Conservation (phyloP, 108 stramenopile species). For the Chaetoceros muelleri region DNA sequence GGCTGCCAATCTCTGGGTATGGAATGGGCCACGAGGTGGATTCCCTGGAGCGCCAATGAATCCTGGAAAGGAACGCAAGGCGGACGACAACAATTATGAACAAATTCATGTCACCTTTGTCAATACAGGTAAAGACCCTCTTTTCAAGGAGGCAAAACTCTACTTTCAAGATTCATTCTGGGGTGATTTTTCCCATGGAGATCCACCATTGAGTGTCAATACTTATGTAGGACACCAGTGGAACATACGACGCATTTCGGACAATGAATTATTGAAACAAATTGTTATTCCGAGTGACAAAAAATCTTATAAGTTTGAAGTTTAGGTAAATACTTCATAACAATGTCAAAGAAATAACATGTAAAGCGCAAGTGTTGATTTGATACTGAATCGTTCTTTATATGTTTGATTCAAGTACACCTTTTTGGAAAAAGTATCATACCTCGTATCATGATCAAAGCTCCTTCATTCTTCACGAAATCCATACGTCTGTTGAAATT, state of each 20-base stretch:
- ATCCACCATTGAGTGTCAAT: constrained; percentile 47
- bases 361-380: neutral
- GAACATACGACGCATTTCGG: constrained; percentile 26
- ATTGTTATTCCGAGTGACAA: neutral
- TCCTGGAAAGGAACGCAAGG: constrained; percentile 18
- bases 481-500: constrained; percentile 71
- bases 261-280: neutral
- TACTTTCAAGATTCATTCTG: constrained; percentile 67
- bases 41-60: constrained; percentile 21
- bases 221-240: constrained; percentile 69
- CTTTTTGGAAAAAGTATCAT: too few relatives aligned
- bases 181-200: constrained; percentile 50
- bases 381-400: neutral
- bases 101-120: constrained; percentile 43
- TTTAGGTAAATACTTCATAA: too few relatives aligned
- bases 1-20: constrained; percentile 73
- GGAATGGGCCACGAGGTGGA: constrained; percentile 27
- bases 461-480: constrained; percentile 26
- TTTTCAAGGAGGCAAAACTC: constrained; percentile 36
- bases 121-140: constrained; percentile 43
- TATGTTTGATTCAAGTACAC: too few relatives aligned
- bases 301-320: neutral
- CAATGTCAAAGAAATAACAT: too few relatives aligned
- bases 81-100: neutral
- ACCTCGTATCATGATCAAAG: too few relatives aligned